Evolutionary conservation across 1,284 basidiomycete genomes (phyloP), one percentile per base, ranked within the genome.

Genomic region (Mycosarcoma maydis): DNA sequence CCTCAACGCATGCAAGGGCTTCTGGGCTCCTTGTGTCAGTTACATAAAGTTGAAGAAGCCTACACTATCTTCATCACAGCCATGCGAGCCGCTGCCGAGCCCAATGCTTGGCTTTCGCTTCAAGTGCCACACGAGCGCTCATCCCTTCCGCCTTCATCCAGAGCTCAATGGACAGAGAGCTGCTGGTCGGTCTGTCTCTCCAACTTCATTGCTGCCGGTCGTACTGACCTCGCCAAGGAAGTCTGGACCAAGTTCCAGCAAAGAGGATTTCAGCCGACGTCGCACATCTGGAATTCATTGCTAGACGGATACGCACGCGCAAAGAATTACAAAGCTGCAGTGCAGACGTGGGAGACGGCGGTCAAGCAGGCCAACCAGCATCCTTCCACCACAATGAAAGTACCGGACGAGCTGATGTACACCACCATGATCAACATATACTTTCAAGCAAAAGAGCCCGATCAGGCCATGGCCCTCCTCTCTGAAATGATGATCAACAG

Each of bases 381-480:
- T 3, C 3, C 30, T 2, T 30, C 38, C 0, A 13, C 36, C 5
- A 6, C n/a, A 16, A n/a, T 17, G 5, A 36, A 30, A 3, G 11
- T 48, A 11, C 70, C 72, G 2, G 75, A 77, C 49, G 49, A 61
- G 36, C 43, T 48, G 13, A 70, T 70, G 65, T 72, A 67, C 46
- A 79, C 77, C 19, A 76, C 73, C 5, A 76, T 78, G 76, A 77
- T 79, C 46, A 51, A 48, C 36, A 61, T 60, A 17, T 37, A 51
- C 10, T 79, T 79, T 43, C 44, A 52, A 3, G 38, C 39, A 20
- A 46, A 54, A 16, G 24, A 52, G 22, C 41, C 42, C 23, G 55
- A 57, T 14, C 54, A 65, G 20, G 77, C 76, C 1, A 46, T 76
- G 48, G 46, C 40, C 3, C 55, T 76, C 14, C 51, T 76, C 41